Evolutionary conservation across 192 early-diverging fungal species (phyloP).

Genomic region (Backusella macrospora): DNA sequence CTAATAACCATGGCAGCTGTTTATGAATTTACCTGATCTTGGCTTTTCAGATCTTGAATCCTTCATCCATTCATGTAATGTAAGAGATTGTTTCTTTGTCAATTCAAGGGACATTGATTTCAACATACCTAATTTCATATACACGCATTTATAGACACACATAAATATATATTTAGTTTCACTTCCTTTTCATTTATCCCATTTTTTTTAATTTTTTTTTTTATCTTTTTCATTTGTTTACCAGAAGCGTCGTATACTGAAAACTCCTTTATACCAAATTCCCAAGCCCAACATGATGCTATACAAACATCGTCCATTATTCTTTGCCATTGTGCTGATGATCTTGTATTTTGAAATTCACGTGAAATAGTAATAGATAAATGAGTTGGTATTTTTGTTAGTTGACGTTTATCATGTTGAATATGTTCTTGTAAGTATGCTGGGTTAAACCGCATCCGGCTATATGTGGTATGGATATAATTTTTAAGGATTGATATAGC

Average conservation of each 20-base stretch:
- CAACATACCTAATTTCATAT: slow-evolving; percentile 15
- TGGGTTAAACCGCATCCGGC: background rate
- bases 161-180: background rate
- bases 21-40: background rate
- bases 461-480: background rate
- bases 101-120: slow-evolving; percentile 25
- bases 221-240: background rate
- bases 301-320: slow-evolving; percentile 27
- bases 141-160: background rate
- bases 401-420: slow-evolving; percentile 18
- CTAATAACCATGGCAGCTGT: background rate
- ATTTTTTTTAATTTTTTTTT: background rate
- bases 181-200: background rate
- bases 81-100: slow-evolving; percentile 24
- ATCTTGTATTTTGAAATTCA: slow-evolving; percentile 25
- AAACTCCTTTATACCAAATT: slow-evolving; percentile 33
- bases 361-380: slow-evolving; percentile 27
- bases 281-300: slow-evolving; percentile 34
- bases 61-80: slow-evolving; percentile 29
- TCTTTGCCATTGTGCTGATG: slow-evolving; percentile 21
- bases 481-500: background rate
- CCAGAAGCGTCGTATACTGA: slow-evolving; percentile 34
- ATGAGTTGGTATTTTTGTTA: slow-evolving; percentile 33
- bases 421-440: background rate
- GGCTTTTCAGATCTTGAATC: background rate